A percentile compares a stretch with the other conserved stretches of the same genome.
These are phyloP conservation scores for Podosphaera xanthii DNA, from an alignment of 2,329 filamentous ascomycete genomes.

Conservation along the genomic window DNA sequence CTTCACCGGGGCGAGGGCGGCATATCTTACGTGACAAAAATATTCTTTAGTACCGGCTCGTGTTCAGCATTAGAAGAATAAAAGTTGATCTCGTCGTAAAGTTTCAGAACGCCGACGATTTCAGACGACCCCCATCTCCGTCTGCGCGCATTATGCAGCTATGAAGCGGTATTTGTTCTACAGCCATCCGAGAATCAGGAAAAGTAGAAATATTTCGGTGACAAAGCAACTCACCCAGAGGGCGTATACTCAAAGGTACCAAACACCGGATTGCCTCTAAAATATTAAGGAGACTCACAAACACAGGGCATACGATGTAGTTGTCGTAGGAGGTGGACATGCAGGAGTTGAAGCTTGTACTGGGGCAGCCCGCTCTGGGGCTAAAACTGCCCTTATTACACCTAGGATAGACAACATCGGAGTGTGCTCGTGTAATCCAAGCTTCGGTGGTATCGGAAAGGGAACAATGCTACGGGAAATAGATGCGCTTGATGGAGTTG, in stretches of 20 bases:
- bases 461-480: constrained; percentile 90
- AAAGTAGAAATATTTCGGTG: not conserved
- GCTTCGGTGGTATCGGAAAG: constrained; percentile 95
- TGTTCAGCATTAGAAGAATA: too few relatives aligned
- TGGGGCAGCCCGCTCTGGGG: constrained; percentile 71
- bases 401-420: constrained; percentile 75
- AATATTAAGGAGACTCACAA: constrained; percentile 1
- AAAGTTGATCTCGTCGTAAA: too few relatives aligned
- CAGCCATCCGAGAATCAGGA: not conserved
- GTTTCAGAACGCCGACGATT: too few relatives aligned
- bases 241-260: not conserved
- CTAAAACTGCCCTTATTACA: constrained; percentile 72
- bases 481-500: constrained; percentile 78
- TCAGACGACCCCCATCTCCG: not conserved
- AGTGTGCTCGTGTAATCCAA: constrained; percentile 90
- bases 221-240: not conserved
- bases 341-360: constrained; percentile 86
- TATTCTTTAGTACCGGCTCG: too few relatives aligned
- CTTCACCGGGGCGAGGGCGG: too few relatives aligned
- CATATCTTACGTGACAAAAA: too few relatives aligned
- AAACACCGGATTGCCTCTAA: not conserved
- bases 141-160: not conserved
- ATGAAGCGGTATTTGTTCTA: not conserved
- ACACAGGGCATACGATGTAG: constrained; percentile 46
- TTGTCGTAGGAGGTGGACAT: constrained; percentile 90